Evolutionary conservation across 202 grass and related monocot species (phyloP).

Genomic region (Tripidium arundinaceum): DNA sequence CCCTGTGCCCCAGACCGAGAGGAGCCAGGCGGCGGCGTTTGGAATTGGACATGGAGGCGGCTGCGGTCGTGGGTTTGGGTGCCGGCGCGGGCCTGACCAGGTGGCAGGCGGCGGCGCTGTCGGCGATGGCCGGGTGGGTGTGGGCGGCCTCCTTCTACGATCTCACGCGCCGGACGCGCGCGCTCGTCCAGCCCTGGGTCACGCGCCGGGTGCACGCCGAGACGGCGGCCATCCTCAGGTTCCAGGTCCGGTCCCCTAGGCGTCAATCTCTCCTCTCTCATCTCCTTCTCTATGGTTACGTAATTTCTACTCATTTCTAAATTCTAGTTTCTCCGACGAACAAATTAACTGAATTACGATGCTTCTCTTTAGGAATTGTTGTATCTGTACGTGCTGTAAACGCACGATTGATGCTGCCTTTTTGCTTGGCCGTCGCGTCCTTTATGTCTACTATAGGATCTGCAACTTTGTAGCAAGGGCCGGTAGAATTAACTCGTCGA

Average conservation of each 20-base stretch:
- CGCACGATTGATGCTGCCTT: not conserved
- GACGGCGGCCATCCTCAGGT: constrained; percentile 49
- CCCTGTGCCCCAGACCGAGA: not conserved
- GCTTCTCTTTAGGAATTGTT: not conserved
- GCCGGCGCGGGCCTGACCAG: constrained; percentile 42
- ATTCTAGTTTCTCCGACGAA: not conserved
- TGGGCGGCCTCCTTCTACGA: constrained; percentile 69
- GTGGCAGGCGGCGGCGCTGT: constrained; percentile 79
- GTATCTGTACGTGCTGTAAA: not conserved
- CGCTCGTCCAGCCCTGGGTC: constrained; percentile 65
- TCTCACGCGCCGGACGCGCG: constrained; percentile 63
- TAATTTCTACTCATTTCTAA: not conserved
- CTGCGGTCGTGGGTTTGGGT: constrained; percentile 13
- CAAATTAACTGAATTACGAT: not conserved
- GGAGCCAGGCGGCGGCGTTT: not conserved
- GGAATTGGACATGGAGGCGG: constrained; percentile 23
- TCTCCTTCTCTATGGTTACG: not conserved
- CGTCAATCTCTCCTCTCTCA: not conserved
- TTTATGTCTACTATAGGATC: not conserved
- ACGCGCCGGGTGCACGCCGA: constrained; percentile 61
- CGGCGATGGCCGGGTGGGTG: constrained; percentile 68
- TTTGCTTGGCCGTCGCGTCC: not conserved
- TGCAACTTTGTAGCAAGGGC: not conserved
- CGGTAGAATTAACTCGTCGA: not conserved
- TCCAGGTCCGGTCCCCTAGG: constrained; percentile 57